Percentiles rank a stretch among this genome's conserved stretches.
Conservation (phyloP, 345 rosid genomes). For the Heritiera fomes region DNA sequence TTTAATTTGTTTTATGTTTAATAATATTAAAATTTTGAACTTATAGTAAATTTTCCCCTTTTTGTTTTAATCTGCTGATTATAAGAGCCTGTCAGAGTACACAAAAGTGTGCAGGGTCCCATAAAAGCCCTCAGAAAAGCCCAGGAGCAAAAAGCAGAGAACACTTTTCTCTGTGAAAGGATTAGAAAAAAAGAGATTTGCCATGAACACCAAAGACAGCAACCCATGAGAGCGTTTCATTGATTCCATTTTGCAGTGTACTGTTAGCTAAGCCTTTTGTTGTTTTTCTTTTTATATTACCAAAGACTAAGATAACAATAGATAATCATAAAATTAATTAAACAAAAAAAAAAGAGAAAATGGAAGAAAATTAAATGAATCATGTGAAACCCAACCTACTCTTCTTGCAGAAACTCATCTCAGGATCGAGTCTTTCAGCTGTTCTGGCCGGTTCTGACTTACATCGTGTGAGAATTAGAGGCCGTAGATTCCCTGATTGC, state of each 20-base stretch:
- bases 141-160: background rate
- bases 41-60: too few relatives aligned
- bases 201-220: conserved; percentile 16
- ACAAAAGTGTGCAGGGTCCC: background rate
- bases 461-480: conserved; percentile 64
- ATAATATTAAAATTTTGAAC: too few relatives aligned
- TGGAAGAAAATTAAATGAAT: conserved; percentile 24
- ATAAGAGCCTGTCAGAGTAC: conserved; percentile 34
- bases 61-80: background rate
- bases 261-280: too few relatives aligned
- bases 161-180: background rate
- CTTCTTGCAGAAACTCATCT: conserved; percentile 46
- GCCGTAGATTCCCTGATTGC: conserved; percentile 27
- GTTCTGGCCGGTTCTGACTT: conserved; percentile 87
- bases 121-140: background rate
- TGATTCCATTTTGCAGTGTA: conserved; percentile 22
- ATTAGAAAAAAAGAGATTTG: background rate
- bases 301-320: conserved; percentile 10
- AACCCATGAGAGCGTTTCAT: conserved; percentile 24
- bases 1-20: too few relatives aligned
- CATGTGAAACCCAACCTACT: conserved; percentile 66
- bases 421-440: conserved; percentile 54
- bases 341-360: background rate
- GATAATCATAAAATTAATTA: background rate
- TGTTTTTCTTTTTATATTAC: too few relatives aligned